A percentile compares a stretch with the other conserved stretches of the same genome.
Evolutionary conservation across 169 alveolate species (phyloP).

Genomic region (Eimeria tenella): DNA sequence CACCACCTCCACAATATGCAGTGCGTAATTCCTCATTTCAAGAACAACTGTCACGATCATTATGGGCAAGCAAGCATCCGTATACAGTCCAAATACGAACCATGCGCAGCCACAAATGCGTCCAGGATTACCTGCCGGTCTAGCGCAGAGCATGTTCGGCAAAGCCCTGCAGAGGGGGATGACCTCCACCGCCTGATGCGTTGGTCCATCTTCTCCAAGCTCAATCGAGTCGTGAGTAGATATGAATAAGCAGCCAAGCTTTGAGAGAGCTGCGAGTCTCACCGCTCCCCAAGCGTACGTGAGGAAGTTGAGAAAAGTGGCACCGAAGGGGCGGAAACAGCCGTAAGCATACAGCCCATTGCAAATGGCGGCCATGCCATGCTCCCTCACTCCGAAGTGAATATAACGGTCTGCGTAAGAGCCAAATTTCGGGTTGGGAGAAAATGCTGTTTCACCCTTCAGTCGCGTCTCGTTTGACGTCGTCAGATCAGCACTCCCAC

Average conservation of each 20-base stretch:
- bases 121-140: slow-evolving; percentile 86
- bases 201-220: slow-evolving; percentile 91
- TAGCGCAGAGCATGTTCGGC: slow-evolving; percentile 83
- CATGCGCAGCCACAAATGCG: no score
- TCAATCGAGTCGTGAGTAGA: slow-evolving; percentile 90
- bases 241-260: slow-evolving; percentile 84
- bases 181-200: slow-evolving; percentile 90
- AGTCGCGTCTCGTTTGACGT: slow-evolving; percentile 84
- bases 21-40: no score
- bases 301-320: slow-evolving; percentile 86
- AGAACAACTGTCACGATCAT: neutral
- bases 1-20: neutral
- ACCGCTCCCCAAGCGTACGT: slow-evolving; percentile 88
- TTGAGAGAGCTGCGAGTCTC: slow-evolving; percentile 85
- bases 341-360: slow-evolving; percentile 87
- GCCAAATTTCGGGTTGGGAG: slow-evolving; percentile 6
- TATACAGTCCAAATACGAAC: no score
- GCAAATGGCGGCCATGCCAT: slow-evolving; percentile 88
- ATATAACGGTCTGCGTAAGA: slow-evolving; percentile 61
- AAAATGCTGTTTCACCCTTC: slow-evolving; percentile 20
- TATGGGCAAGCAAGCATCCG: neutral
- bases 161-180: slow-evolving; percentile 80
- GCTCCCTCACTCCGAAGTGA: slow-evolving; percentile 88
- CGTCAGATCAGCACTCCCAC: slow-evolving; percentile 89
- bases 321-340: slow-evolving; percentile 87